A percentile compares a stretch with the other conserved stretches of the same genome.
Conservation (phyloP, 2,329 filamentous ascomycete genomes). For the Harringtonia aguacate region DNA sequence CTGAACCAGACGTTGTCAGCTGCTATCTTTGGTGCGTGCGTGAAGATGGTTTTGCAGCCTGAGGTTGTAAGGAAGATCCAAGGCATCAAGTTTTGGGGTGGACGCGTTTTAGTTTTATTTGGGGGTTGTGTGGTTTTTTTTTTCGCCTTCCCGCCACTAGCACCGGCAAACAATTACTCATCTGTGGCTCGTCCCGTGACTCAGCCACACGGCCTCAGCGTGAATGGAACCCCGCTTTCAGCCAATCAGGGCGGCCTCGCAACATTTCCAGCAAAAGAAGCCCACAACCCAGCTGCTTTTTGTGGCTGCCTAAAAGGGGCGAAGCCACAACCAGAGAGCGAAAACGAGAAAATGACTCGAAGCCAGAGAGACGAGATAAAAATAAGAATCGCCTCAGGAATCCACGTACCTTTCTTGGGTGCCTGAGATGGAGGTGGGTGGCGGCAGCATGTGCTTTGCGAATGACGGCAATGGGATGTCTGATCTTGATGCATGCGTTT, state of each 20-base stretch:
- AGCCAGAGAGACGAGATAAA: neutral
- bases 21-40: neutral
- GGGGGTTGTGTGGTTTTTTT: neutral
- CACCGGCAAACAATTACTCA: no score
- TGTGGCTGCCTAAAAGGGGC: neutral
- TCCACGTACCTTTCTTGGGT: neutral
- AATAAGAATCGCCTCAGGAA: neutral
- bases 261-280: no score
- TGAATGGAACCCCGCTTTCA: no score
- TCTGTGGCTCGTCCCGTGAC: neutral
- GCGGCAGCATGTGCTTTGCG: no score
- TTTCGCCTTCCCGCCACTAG: neutral
- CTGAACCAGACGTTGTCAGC: no score
- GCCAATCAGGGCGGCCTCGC: no score
- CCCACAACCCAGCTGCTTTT: neutral
- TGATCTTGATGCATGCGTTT: neutral
- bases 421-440: neutral
- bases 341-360: neutral
- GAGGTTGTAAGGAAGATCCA: conserved; percentile 6
- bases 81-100: no score
- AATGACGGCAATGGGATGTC: neutral
- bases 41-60: conserved; percentile 5
- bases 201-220: neutral
- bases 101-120: conserved; percentile 2
- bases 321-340: neutral